Evolutionary conservation across 345 rosid genomes (phyloP).

Genomic region (Psidium friedrichsthalianum): DNA sequence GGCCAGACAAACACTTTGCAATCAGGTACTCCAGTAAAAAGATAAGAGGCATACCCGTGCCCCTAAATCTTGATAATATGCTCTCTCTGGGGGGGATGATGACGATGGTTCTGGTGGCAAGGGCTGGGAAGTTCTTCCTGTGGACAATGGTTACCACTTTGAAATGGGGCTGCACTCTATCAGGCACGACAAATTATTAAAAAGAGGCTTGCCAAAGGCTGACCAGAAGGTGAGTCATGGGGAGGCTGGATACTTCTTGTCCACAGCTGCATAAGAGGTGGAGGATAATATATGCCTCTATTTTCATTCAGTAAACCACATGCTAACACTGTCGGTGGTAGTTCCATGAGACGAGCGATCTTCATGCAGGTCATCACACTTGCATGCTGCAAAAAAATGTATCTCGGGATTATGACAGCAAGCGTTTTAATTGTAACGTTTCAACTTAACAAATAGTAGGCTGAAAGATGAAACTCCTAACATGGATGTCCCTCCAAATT

Average conservation of each 20-base stretch:
- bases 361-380: constrained; percentile 24
- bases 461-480: neutral
- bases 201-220: constrained; percentile 7
- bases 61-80: constrained; percentile 17
- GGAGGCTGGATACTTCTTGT: constrained; percentile 36
- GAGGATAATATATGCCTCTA: constrained; percentile 44
- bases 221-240: constrained; percentile 53
- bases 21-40: constrained; percentile 15
- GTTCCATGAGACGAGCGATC: constrained; percentile 43
- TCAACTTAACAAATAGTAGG: neutral
- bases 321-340: constrained; percentile 50
- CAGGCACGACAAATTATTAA: constrained; percentile 1
- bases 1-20: neutral
- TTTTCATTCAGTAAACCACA: constrained; percentile 23
- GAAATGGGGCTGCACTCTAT: neutral
- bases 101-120: constrained; percentile 36
- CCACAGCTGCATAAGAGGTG: constrained; percentile 58
- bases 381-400: constrained; percentile 18
- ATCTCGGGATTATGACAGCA: neutral
- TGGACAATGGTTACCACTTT: neutral
- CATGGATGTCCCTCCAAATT: neutral
- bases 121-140: constrained; percentile 45
- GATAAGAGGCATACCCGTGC: constrained; percentile 35
- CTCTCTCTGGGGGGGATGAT: constrained; percentile 26
- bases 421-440: neutral